Percentiles rank a stretch among this genome's conserved stretches.
Evolutionary conservation across 108 stramenopile species (phyloP).

Genomic region (Fistulifera solaris): DNA sequence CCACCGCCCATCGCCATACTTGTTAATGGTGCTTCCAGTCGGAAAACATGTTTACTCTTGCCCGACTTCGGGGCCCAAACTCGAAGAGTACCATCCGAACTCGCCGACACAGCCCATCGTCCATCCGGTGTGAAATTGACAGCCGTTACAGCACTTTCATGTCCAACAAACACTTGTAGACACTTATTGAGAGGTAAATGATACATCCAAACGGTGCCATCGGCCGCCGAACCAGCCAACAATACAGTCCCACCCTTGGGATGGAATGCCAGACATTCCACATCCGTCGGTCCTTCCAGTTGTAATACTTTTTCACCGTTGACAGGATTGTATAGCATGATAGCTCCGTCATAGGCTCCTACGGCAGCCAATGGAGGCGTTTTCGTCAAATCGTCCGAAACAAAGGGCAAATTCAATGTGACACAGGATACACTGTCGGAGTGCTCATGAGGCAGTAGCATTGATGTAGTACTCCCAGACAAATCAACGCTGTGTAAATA

Average conservation of each 20-base stretch:
- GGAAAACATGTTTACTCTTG: constrained; percentile 74
- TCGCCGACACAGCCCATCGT: constrained; percentile 73
- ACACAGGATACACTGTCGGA: constrained; percentile 83
- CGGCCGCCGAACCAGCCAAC: constrained; percentile 79
- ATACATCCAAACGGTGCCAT: constrained; percentile 97
- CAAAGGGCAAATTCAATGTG: constrained; percentile 62
- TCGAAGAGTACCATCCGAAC: constrained; percentile 81
- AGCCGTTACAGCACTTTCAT: constrained; percentile 79
- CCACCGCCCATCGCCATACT: constrained; percentile 62
- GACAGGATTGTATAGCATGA: constrained; percentile 67
- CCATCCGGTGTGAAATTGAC: constrained; percentile 85
- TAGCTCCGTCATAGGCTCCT: constrained; percentile 80
- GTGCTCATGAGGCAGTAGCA: constrained; percentile 48
- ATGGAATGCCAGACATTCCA: constrained; percentile 93
- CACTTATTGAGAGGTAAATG: constrained; percentile 80
- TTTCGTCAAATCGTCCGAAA: constrained; percentile 31
- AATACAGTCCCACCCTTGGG: constrained; percentile 85
- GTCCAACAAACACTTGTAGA: constrained; percentile 94
- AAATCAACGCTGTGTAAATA: constrained; percentile 46
- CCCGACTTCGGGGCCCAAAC: constrained; percentile 93
- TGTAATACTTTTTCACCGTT: constrained; percentile 40
- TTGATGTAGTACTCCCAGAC: constrained; percentile 8
- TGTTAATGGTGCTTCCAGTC: constrained; percentile 55
- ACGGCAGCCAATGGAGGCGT: constrained; percentile 54
- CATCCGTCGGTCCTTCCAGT: constrained; percentile 92